Evolutionary conservation across 1,139 yeast genomes (phyloP).

Genomic region (Yamadazyma sp.): DNA sequence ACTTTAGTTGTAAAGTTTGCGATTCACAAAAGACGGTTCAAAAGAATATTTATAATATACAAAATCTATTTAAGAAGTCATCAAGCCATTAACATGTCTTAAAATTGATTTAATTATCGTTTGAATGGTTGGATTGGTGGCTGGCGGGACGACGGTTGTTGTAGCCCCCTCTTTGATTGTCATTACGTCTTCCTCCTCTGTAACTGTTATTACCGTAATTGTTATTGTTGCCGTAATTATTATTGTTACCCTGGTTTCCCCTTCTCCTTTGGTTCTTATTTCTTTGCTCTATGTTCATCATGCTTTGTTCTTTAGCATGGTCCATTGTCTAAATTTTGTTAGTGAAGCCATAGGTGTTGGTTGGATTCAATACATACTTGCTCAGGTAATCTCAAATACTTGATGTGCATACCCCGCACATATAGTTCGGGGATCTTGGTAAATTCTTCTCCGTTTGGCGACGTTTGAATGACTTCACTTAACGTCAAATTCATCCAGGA

Average conservation of each 20-base stretch:
- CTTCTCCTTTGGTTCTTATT: constrained; percentile 50
- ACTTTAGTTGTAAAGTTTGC: too few species aligned
- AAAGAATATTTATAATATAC: constrained; percentile 7
- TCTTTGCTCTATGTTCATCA: constrained; percentile 54
- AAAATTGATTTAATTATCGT: neutral
- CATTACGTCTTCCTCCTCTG: constrained; percentile 17
- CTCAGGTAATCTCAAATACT: constrained; percentile 48
- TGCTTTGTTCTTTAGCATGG: constrained; percentile 69
- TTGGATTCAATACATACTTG: constrained; percentile 27
- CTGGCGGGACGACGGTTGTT: constrained; percentile 7
- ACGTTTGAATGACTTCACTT: constrained; percentile 72
- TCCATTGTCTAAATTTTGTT: constrained; percentile 57
- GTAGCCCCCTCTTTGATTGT: constrained; percentile 14
- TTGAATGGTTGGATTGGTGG: constrained; percentile 4
- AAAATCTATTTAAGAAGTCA: constrained; percentile 7
- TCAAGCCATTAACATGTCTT: constrained; percentile 2
- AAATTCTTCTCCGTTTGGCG: constrained; percentile 66
- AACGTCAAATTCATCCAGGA: constrained; percentile 95
- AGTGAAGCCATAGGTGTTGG: too few species aligned
- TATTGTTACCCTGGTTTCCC: too few species aligned
- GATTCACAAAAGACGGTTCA: too few species aligned
- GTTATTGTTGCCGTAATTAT: constrained; percentile 9
- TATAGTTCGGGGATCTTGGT: constrained; percentile 74
- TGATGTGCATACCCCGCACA: constrained; percentile 76
- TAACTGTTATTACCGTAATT: constrained; percentile 11